Percentiles rank a stretch among this genome's conserved stretches.
Evolutionary conservation across 2,329 filamentous ascomycete genomes (phyloP).

Genomic region (Pseudopyrenochaeta lycopersici): DNA sequence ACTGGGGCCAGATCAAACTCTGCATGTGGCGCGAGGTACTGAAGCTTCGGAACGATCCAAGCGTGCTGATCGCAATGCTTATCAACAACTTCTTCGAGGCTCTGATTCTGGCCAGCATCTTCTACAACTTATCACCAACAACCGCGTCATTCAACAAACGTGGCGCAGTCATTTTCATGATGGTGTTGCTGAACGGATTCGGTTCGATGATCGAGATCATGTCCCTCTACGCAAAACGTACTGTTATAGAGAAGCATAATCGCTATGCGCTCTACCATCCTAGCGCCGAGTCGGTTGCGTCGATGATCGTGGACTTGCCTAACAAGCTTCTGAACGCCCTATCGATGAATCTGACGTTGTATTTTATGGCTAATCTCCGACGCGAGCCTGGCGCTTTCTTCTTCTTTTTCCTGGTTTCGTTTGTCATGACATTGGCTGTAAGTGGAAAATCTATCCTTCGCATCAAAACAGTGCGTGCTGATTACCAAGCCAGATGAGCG

Average conservation of each 20-base stretch:
- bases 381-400: slow-evolving; percentile 79
- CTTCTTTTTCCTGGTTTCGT: slow-evolving; percentile 73
- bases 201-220: slow-evolving; percentile 68
- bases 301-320: slow-evolving; percentile 82
- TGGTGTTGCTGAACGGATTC: slow-evolving; percentile 68
- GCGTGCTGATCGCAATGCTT: slow-evolving; percentile 69
- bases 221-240: slow-evolving; percentile 77
- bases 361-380: slow-evolving; percentile 84
- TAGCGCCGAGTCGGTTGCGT: slow-evolving; percentile 80
- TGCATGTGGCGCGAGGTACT: slow-evolving; percentile 35
- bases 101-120: slow-evolving; percentile 67
- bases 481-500: slow-evolving; percentile 77
- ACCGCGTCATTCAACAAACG: slow-evolving; percentile 63
- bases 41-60: slow-evolving; percentile 34
- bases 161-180: slow-evolving; percentile 67
- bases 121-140: slow-evolving; percentile 60
- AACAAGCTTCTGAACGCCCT: slow-evolving; percentile 76
- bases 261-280: slow-evolving; percentile 90
- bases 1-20: slow-evolving; percentile 57
- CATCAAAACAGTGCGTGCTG: too few relatives aligned
- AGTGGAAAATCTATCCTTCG: too few relatives aligned
- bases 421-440: slow-evolving; percentile 61
- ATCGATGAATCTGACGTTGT: slow-evolving; percentile 77
- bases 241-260: slow-evolving; percentile 86
- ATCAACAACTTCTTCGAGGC: slow-evolving; percentile 76